Evolutionary conservation across 345 rosid genomes (phyloP).

Genomic region (Litchi chinensis): DNA sequence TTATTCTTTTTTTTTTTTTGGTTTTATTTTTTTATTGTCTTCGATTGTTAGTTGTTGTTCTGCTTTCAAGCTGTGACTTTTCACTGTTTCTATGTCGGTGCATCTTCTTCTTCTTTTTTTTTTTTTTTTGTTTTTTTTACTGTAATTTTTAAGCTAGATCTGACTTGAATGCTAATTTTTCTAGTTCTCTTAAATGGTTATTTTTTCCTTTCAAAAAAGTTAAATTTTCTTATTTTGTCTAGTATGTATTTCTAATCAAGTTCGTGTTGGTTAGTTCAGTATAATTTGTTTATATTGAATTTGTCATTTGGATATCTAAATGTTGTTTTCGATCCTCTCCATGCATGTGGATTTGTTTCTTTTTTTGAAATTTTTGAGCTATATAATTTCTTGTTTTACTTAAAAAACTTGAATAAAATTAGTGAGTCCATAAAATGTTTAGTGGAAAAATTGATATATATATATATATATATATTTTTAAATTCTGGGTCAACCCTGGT

Average conservation of each 20-base stretch:
- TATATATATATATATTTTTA: too few relatives aligned
- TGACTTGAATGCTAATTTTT: conserved; percentile 5
- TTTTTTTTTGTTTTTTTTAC: too few relatives aligned
- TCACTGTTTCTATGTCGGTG: conserved; percentile 14
- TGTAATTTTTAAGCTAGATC: conserved; percentile 19
- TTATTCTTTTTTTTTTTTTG: too few relatives aligned
- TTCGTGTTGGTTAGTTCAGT: not conserved
- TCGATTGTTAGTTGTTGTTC: not conserved
- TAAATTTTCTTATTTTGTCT: not conserved
- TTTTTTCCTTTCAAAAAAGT: not conserved
- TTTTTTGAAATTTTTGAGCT: not conserved
- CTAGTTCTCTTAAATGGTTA: not conserved
- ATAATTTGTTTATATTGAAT: not conserved
- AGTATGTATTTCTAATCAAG: not conserved
- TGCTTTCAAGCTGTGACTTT: not conserved
- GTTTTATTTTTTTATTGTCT: not conserved
- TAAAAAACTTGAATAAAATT: too few relatives aligned
- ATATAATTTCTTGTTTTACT: not conserved
- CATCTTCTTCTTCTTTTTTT: not conserved
- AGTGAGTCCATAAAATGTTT: too few relatives aligned
- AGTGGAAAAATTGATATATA: too few relatives aligned
- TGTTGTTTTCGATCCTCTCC: not conserved
- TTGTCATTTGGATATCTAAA: not conserved
- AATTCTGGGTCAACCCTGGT: too few relatives aligned
- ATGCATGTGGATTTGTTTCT: not conserved